Base-by-base conservation (phyloP, 2,329 filamentous ascomycete species). In the Hypoxylon sp. region DNA sequence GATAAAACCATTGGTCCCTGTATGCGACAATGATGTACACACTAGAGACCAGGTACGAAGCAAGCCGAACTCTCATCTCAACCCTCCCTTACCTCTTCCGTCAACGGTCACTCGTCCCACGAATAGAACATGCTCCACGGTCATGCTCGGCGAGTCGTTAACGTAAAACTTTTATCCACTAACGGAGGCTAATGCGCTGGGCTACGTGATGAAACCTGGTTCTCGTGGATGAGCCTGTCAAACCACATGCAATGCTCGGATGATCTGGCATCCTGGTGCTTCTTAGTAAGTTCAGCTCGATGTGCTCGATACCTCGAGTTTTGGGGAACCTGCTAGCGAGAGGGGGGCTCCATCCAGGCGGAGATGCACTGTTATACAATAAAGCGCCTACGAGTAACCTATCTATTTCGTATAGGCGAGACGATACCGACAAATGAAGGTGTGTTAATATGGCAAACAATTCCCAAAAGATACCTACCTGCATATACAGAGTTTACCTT, bases 101-200 rank as follows among this genome's bases (percentile, higher is more conserved):
- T 34, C 50, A 14, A 38, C 45, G 45, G 46, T 50, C 43, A 43
- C 52, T 38, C n/a, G 48, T 53, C 46, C 48, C 32, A 32, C 48
- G 23, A 52, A 55, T 25, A 28, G 28, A 14, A 56, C 34, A 21
- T 38, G 41, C 49, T 60, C 41, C 49, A 41, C 46, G 30, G 34
- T 41, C 32, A 49, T 45, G 38, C 56, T 49, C 57, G 43, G 23
- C 38, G 32, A 59, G 17, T 34, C 5, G 57, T 62, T 36, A 41
- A 59, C 46, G 23, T 57, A 60, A 52, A 60, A 56, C 34, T 66
- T 67, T 61, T 62, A 49, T 21, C 55, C 46, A 36, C 55, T 56
- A 58, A 41, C 32, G 32, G 17, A 53, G 38, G 43, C 58, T 65
- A 59, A 69, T 56, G 60, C 60, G 56, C 41, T 32, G 34, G 53